Evolutionary conservation across 1,139 yeast genomes (phyloP), one percentile per base, ranked within the genome.

Genomic region (Ogataea hybrid): DNA sequence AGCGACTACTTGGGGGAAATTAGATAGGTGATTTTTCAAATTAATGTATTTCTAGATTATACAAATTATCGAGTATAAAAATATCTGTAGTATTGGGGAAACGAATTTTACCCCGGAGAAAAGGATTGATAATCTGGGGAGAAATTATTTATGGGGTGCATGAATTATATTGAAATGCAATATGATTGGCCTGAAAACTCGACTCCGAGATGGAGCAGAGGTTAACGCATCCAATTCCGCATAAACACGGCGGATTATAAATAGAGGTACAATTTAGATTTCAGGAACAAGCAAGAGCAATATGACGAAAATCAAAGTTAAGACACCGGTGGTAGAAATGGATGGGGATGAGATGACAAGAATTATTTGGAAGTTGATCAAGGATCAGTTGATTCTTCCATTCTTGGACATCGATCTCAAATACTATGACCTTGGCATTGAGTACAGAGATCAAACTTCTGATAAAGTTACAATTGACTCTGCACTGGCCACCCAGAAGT

Each of bases 271-370:
- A 12, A 11, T 25, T 10, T 25, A 12, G 14, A 12, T 10, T 10
- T 25, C 27, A 25, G n/a, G 6, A 25, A 25, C 27, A 25, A 11
- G 12, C 17, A 18, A n/a, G 7, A 12, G 17, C 32, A 35, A 10
- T 14, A 45, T 45, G 48, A 20, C 52, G 48, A 84, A 84, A 64
- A 81, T 84, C 58, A 73, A 73, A 52, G 92, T 84, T 34, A 73
- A 73, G 56, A 79, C 73, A 45, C 92, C 94, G 33, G 74, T 84
- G 52, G 94, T 84, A 46, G 94, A 84, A 61, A 69, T 84, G 73
- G 92, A 84, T 58, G 94, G 94, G 52, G 94, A 84, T 65, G 94
- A 84, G 65, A 84, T 82, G 85, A 84, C 94, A 56, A 75, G 92
- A 66, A 84, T 84, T 64, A 84, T 84, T 65, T 84, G 94, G 94